Base-by-base conservation (phyloP, 1,139 yeast species). In the Yamadazyma atlantica region DNA sequence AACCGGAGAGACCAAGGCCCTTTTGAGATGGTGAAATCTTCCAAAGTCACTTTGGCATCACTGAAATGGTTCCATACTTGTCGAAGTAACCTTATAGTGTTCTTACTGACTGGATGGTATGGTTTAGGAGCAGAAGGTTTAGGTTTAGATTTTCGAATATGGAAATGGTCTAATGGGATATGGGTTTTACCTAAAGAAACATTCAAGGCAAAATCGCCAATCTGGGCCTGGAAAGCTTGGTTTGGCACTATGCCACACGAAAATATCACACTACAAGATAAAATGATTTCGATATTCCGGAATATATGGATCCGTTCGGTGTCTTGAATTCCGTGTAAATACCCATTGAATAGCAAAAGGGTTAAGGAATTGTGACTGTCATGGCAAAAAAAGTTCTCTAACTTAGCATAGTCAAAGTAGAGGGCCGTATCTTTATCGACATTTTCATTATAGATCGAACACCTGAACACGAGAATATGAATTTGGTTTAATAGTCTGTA, bases 281-380 rank as follows among this genome's bases (percentile, higher is more conserved):
- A 40, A 7, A 46, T 46, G 15, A 67, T 40, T 40, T 66, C 73
- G 13, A 64, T 41, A 41, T 60, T 66, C 40, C 70, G 51, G 45
- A 64, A 61, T n/a, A 64, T 43, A 17, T 48, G 59, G 23, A 48
- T 45, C 30, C 50, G 43, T 14, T 50, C 48, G 16, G 44, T 39
- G 18, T 50, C 50, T 3, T 48, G 40, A 2, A 39, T 34, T 10
- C 55, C 58, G 32, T 55, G 58, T 8, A 67, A 41, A 35, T 49
- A 54, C 5, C 73, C 71, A 41, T 66, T 62, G 33, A 63, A 50
- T 13, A 62, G 24, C 6, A 63, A 51, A n/a, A 61, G 27, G 1
- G 56, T 45, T 26, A 66, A 39, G 11, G 52, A 46, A 27, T 55
- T 48, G 16, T 47, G 46, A 3, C 60, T 62, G 24, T 55, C 51